phyloP scores from a whole-genome alignment of 768 basidiomycete species.

The Mycena venus region DNA sequence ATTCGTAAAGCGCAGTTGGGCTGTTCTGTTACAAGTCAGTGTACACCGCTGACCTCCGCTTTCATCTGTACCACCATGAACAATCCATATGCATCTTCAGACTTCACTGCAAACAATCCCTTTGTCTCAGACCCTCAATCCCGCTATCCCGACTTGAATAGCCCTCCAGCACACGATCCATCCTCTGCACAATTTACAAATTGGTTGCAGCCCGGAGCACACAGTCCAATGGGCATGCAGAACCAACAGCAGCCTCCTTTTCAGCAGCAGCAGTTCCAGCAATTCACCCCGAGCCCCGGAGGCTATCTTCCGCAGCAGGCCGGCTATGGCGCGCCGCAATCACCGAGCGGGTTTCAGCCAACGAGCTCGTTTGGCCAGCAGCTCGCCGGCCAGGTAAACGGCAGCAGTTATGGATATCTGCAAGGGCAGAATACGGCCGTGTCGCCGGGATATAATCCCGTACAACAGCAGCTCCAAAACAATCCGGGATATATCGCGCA shows the following conservation, averaged over 20 bases:
- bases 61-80: constrained; percentile 29
- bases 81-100: constrained; percentile 54
- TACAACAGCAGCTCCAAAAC: constrained; percentile 61
- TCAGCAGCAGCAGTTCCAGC: constrained; percentile 50
- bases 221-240: constrained; percentile 44
- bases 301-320: constrained; percentile 21
- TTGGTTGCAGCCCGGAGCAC: constrained; percentile 47
- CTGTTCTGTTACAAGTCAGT: neutral
- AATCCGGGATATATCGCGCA: constrained; percentile 63
- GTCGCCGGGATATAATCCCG: constrained; percentile 54
- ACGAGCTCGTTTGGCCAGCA: constrained; percentile 72
- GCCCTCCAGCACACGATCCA: constrained; percentile 34
- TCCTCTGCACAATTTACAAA: constrained; percentile 51
- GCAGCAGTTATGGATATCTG: constrained; percentile 42
- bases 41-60: neutral
- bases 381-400: constrained; percentile 45
- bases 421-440: constrained; percentile 38
- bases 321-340: constrained; percentile 31
- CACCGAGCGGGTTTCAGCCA: constrained; percentile 58
- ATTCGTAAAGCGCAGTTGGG: neutral
- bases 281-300: constrained; percentile 34
- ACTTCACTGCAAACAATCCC: constrained; percentile 72
- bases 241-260: constrained; percentile 53
- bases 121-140: constrained; percentile 66
- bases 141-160: constrained; percentile 77